phyloP scores from a whole-genome alignment of 352 stramenopile genomes.

The Peronospora tabacina region DNA sequence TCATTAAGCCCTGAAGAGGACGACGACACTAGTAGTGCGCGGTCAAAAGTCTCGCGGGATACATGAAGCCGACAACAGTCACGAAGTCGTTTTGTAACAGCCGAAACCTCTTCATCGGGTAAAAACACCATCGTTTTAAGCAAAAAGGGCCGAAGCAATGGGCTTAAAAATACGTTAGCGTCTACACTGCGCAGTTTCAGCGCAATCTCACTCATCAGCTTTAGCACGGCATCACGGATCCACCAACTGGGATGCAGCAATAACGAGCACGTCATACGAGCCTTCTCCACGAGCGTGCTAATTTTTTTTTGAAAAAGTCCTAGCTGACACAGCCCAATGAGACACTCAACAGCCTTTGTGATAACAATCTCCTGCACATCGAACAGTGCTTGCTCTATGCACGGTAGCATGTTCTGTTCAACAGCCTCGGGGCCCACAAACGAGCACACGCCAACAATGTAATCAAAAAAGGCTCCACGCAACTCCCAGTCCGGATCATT shows the following conservation, averaged over 20 bases:
- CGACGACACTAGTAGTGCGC: constrained; percentile 58
- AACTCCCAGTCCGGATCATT: constrained; percentile 93
- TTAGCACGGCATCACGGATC: constrained; percentile 77
- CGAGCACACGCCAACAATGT: constrained; percentile 90
- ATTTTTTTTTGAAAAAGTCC: constrained; percentile 87
- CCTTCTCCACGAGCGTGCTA: constrained; percentile 77
- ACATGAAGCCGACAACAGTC: constrained; percentile 63
- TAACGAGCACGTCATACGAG: constrained; percentile 73
- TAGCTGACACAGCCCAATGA: constrained; percentile 87
- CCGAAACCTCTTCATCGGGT: constrained; percentile 44
- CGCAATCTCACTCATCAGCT: constrained; percentile 82
- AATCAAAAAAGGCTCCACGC: constrained; percentile 86
- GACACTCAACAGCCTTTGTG: constrained; percentile 86
- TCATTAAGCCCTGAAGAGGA: constrained; percentile 39
- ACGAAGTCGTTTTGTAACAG: constrained; percentile 47
- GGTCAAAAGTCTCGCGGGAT: constrained; percentile 81
- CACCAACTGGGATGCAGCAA: constrained; percentile 86
- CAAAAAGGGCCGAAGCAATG: constrained; percentile 86
- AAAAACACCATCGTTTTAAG: constrained; percentile 76
- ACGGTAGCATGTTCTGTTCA: constrained; percentile 95
- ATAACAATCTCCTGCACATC: constrained; percentile 96
- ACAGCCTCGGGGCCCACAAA: constrained; percentile 91
- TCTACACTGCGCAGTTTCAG: constrained; percentile 86
- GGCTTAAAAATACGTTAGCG: constrained; percentile 88
- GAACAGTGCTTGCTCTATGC: constrained; percentile 94